Evolutionary conservation across 768 basidiomycete genomes (phyloP).

Genomic region (Mycena vitilis): DNA sequence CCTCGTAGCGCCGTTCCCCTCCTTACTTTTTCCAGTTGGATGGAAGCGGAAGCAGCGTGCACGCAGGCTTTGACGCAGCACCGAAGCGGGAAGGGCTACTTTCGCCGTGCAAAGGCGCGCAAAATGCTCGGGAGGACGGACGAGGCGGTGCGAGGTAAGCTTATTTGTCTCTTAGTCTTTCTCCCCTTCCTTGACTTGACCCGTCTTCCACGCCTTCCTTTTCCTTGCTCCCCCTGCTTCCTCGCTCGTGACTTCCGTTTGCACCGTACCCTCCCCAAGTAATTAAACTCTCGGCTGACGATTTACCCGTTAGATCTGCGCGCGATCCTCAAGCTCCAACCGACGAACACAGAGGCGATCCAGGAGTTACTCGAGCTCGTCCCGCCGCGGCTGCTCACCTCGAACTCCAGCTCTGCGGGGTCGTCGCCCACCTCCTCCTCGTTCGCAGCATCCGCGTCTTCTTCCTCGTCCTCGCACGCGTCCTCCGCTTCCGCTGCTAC

Average conservation of each 20-base stretch:
- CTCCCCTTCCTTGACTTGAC: not conserved
- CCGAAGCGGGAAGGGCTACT: slow-evolving; percentile 75
- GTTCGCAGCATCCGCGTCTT: not conserved
- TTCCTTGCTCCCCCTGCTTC: no score
- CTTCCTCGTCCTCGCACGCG: not conserved
- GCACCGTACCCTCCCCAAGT: no score
- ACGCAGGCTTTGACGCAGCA: slow-evolving; percentile 73
- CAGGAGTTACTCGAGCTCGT: slow-evolving; percentile 63
- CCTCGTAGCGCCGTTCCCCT: slow-evolving; percentile 20
- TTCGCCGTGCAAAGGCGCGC: slow-evolving; percentile 74
- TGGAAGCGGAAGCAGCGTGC: slow-evolving; percentile 78
- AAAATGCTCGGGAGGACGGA: slow-evolving; percentile 66
- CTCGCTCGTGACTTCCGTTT: not conserved
- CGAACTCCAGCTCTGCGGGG: slow-evolving; percentile 25
- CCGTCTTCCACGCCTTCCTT: no score
- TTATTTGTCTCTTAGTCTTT: not conserved
- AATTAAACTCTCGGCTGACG: not conserved
- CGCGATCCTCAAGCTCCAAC: slow-evolving; percentile 69
- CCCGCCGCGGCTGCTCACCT: slow-evolving; percentile 35
- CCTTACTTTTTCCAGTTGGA: slow-evolving; percentile 62
- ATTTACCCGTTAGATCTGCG: slow-evolving; percentile 61
- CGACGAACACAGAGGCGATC: slow-evolving; percentile 71
- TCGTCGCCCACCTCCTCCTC: slow-evolving; percentile 22
- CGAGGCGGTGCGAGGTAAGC: slow-evolving; percentile 70
- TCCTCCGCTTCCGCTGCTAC: not conserved